Evolutionary conservation across 2,329 filamentous ascomycete genomes (phyloP).

Genomic region (Diaporthe sp.): DNA sequence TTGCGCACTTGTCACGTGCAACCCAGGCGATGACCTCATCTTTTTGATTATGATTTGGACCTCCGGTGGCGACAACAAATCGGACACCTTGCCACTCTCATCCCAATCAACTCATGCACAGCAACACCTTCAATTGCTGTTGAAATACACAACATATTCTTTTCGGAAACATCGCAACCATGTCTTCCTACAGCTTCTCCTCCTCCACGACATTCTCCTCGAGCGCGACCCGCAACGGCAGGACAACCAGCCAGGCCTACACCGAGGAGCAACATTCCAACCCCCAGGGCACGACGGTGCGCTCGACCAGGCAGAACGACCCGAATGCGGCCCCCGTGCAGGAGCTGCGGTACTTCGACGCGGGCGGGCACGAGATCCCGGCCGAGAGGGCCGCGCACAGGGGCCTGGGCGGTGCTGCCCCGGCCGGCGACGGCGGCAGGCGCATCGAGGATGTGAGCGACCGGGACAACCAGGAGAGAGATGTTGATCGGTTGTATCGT

Average conservation of each 20-base stretch:
- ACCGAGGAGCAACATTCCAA: slow-evolving; percentile 32
- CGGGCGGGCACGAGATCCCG: slow-evolving; percentile 22
- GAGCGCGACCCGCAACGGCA: slow-evolving; percentile 3
- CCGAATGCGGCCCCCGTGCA: not conserved
- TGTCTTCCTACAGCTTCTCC: slow-evolving; percentile 33
- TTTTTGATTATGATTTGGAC: accelerated
- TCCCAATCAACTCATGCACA: not conserved
- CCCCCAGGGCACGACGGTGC: slow-evolving; percentile 28
- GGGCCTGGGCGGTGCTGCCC: not conserved
- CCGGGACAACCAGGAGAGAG: not conserved
- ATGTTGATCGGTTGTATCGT: slow-evolving; percentile 54
- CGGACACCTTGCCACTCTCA: not conserved
- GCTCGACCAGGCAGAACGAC: slow-evolving; percentile 23
- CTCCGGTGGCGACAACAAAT: not conserved
- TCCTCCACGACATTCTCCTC: slow-evolving; percentile 27
- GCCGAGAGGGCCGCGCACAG: slow-evolving; percentile 10
- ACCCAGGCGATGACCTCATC: slow-evolving; percentile 28
- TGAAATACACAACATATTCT: no score
- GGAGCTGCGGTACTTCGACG: slow-evolving; percentile 33
- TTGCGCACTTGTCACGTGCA: slow-evolving; percentile 18
- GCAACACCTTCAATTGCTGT: no score
- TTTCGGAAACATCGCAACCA: not conserved
- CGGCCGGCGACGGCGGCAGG: not conserved
- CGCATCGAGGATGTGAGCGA: slow-evolving; percentile 34
- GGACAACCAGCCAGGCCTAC: slow-evolving; percentile 27